Conservation (phyloP, 257 asterid species). For the Mentha longifolia region DNA sequence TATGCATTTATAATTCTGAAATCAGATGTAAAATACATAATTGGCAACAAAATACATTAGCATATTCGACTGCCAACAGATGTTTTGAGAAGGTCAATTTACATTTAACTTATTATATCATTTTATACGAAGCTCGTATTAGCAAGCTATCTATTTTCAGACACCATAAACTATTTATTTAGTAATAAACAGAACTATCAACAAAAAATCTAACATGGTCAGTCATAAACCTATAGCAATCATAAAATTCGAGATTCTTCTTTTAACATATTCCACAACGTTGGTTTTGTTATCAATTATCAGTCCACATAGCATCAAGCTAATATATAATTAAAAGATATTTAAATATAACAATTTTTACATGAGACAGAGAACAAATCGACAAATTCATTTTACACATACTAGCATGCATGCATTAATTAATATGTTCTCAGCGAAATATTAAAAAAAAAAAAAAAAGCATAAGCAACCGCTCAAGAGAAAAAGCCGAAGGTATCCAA, state of each 20-base stretch:
- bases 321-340: not conserved
- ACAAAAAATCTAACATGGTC: not conserved
- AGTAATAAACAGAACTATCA: not conserved
- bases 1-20: too few relatives aligned
- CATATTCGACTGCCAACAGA: too few relatives aligned
- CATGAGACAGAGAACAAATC: slow-evolving; percentile 31
- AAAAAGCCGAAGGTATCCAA: slow-evolving; percentile 80
- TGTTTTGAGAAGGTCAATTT: not conserved
- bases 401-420: not conserved
- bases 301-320: not conserved
- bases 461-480: slow-evolving; percentile 30
- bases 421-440: slow-evolving; percentile 13
- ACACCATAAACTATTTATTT: not conserved
- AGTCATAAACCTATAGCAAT: not conserved
- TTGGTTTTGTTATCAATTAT: not conserved
- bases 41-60: not conserved
- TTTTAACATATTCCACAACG: not conserved
- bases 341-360: slow-evolving; percentile 39
- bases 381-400: slow-evolving; percentile 21
- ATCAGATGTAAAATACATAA: too few relatives aligned
- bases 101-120: too few relatives aligned
- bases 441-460: too few relatives aligned
- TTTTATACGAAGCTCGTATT: not conserved
- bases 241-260: not conserved
- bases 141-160: not conserved